Percentiles rank a stretch among this genome's conserved stretches.
These are phyloP conservation scores for Aspergillus leporis DNA, from an alignment of 495 filamentous ascomycete genomes.

Conservation along the genomic window DNA sequence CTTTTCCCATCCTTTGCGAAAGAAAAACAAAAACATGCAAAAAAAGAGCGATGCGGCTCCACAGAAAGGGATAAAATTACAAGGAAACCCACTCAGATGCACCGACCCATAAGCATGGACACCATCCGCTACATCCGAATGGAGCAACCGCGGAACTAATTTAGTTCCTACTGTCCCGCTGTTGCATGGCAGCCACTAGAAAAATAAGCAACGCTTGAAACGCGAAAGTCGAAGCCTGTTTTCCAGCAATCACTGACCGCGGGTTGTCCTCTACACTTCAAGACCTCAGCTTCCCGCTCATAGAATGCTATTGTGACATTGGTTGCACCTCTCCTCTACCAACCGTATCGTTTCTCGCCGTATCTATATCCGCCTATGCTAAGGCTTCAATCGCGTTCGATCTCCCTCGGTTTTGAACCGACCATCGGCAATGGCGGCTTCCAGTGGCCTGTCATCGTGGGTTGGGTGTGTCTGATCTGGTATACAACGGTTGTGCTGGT, in stretches of 20 bases:
- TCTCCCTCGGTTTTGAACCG: conserved; percentile 26
- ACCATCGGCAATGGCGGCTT: conserved; percentile 38
- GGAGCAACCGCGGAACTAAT: not conserved
- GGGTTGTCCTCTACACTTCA: not conserved
- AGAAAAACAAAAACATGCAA: not conserved
- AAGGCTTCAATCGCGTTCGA: conserved; percentile 28
- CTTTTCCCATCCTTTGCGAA: not conserved
- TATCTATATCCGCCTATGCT: conserved; percentile 34
- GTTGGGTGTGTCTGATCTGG: conserved; percentile 60
- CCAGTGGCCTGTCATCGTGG: conserved; percentile 35
- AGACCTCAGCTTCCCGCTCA: not conserved
- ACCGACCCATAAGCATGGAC: not conserved
- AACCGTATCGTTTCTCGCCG: not conserved
- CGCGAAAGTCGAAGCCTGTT: not conserved
- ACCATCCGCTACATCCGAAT: not conserved
- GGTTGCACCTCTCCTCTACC: not conserved
- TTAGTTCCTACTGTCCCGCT: not conserved
- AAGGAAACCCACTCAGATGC: not conserved
- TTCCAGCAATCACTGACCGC: not conserved
- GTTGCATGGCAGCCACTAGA: not conserved
- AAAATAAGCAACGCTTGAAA: not conserved
- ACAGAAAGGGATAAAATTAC: not conserved
- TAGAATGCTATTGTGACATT: conserved; percentile 1
- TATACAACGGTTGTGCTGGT: conserved; percentile 55
- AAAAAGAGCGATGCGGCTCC: not conserved